Evolutionary conservation across 1,139 yeast genomes (phyloP), one percentile per base, ranked within the genome.

Genomic region (Wickerhamomyces sp.): DNA sequence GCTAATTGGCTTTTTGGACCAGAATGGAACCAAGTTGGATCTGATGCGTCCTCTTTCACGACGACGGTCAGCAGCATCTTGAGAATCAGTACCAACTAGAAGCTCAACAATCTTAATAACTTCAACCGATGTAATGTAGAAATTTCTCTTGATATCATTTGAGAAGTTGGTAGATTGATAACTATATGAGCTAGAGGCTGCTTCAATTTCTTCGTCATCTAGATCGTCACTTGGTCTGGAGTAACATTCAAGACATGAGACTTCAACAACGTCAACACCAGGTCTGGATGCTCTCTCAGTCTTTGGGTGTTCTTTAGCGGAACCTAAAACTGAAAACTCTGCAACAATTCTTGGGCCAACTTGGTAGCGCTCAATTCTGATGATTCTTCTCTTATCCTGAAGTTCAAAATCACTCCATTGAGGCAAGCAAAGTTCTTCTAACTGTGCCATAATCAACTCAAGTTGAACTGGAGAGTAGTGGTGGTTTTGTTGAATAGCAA

Each of bases 11-110:
- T 65, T 72, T 52, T 72, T 73, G 23, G 75, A 69, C 85, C 84
- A 78, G 50, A 75, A 77, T n/a, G 82, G 81, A 30, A 77, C 80
- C 55, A 78, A 62, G 47, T 78, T 78, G 34, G 78, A 72, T 54
- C 84, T 62, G 30, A 78, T 74, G 41, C 85, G 60, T 14, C 84
- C 84, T 34, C 83, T 55, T 51, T 78, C 84, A 42, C 73, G 68
- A 39, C 73, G 67, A 36, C 57, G 47, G 43, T 75, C 68, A 7
- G 65, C 66, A 9, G 75, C 64, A 38, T 72, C 73, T 36, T 57
- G 61, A 24, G 58, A 52, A 41, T 68, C 68, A 11, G 72, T 65
- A 2, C 77, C 76, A 45, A 77, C 74, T 30, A 78, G 55, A 32
- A 76, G 55, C 56, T 78, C 84, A 26, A 78, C 80, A 41, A 78